phyloP scores from a whole-genome alignment of 1,139 yeast genomes.

The Kluyveromyces sp. region DNA sequence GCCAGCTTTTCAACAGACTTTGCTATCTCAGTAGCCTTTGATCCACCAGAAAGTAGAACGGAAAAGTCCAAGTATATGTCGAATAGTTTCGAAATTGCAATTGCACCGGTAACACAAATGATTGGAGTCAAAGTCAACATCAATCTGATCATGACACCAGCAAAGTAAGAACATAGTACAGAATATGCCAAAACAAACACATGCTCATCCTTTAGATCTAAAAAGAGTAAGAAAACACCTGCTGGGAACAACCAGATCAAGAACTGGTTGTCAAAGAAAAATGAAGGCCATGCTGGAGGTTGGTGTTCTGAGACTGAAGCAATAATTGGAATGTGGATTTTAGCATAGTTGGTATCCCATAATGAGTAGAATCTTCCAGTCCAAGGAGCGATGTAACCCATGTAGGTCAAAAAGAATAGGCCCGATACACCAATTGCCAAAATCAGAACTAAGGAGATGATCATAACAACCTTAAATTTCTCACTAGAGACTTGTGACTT shows the following conservation, averaged over 20 bases:
- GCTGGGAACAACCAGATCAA: constrained; percentile 98
- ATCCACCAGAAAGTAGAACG: constrained; percentile 31
- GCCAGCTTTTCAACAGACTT: not conserved
- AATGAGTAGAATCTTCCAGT: constrained; percentile 97
- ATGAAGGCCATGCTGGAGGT: constrained; percentile 99
- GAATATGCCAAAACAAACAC: constrained; percentile 86
- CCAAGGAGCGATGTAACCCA: constrained; percentile 98
- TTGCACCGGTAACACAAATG: constrained; percentile 84
- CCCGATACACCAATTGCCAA: constrained; percentile 60
- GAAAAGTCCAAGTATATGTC: constrained; percentile 74
- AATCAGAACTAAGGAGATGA: constrained; percentile 50
- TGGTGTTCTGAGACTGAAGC: constrained; percentile 99
- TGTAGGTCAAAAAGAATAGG: constrained; percentile 70
- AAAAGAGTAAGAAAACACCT: constrained; percentile 85
- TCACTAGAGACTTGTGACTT: constrained; percentile 63
- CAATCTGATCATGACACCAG: constrained; percentile 98
- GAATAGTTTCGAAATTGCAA: constrained; percentile 76
- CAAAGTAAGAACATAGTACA: constrained; percentile 90
- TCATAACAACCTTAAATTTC: constrained; percentile 68
- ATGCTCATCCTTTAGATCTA: constrained; percentile 85
- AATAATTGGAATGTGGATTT: constrained; percentile 95
- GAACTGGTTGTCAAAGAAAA: constrained; percentile 88
- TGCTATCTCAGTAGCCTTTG: constrained; percentile 6
- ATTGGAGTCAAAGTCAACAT: constrained; percentile 96
- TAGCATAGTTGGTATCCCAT: constrained; percentile 98